Conservation (phyloP, 257 asterid genomes). For the Parsonsia alboflavescens region DNA sequence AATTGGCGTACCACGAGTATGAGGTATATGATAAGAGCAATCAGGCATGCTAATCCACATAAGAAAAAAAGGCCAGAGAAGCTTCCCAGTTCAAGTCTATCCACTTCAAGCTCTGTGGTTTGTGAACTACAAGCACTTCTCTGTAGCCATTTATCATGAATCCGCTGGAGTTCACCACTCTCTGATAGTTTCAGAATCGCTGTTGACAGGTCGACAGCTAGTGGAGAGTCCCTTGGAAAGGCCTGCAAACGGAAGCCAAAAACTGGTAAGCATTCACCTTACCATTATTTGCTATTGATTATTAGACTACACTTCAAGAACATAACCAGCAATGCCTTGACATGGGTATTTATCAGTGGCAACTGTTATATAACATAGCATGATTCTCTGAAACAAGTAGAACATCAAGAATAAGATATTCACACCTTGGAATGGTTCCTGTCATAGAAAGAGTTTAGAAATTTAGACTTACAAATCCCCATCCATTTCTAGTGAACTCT, state of each 20-base stretch:
- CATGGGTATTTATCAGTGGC: background rate
- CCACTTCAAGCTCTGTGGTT: slow-evolving; percentile 37
- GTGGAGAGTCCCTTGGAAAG: slow-evolving; percentile 48
- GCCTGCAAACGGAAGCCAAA: slow-evolving; percentile 29
- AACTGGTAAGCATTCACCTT: background rate
- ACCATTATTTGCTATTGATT: background rate
- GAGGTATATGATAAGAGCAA: slow-evolving; percentile 43
- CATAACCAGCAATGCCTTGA: background rate
- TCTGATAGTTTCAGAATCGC: slow-evolving; percentile 52
- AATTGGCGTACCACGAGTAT: slow-evolving; percentile 25
- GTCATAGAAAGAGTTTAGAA: background rate
- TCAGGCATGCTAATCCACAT: slow-evolving; percentile 38
- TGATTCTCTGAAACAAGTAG: background rate
- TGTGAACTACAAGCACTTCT: slow-evolving; percentile 49
- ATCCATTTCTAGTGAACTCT: slow-evolving; percentile 56
- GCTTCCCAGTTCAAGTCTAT: slow-evolving; percentile 40
- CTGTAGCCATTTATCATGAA: slow-evolving; percentile 55
- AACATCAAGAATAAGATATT: background rate
- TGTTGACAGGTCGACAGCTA: slow-evolving; percentile 52
- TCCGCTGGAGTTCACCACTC: slow-evolving; percentile 48
- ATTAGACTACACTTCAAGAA: background rate
- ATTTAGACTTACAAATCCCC: slow-evolving; percentile 60
- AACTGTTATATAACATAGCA: background rate
- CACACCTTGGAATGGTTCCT: background rate
- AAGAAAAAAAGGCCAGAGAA: slow-evolving; percentile 43